Base-by-base conservation (phyloP, 78 protist genomes). In the Tieghemostelium lacteum region DNA sequence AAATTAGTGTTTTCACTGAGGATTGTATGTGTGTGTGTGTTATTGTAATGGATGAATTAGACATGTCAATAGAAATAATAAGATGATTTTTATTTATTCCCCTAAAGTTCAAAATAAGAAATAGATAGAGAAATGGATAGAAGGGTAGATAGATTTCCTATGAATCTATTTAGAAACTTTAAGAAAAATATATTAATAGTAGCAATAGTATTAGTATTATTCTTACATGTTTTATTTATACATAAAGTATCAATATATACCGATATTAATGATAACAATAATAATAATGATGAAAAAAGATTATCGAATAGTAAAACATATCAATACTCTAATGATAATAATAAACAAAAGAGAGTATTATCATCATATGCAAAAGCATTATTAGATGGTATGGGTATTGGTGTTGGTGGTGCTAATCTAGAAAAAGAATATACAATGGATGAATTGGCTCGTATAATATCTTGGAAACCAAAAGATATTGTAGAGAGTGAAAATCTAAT, bases 101-200 rank as follows among this genome's bases (percentile, higher is more conserved):
- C n/a, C n/a, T n/a, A n/a, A n/a, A n/a, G n/a, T n/a, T n/a, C n/a
- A n/a, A n/a, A n/a, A n/a, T n/a, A n/a, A n/a, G n/a, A n/a, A n/a
- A n/a, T n/a, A n/a, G n/a, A n/a, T n/a, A n/a, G n/a, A n/a, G n/a
- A n/a, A n/a, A n/a, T n/a, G n/a, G n/a, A n/a, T n/a, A n/a, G n/a
- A n/a, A n/a, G n/a, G n/a, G n/a, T n/a, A n/a, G n/a, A n/a, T n/a
- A n/a, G n/a, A n/a, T n/a, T n/a, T n/a, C n/a, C n/a, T n/a, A n/a
- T n/a, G n/a, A n/a, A n/a, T n/a, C n/a, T 45, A 45, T 45, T 45
- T 45, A 45, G 10, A 45, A 14, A 6, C 6, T 14, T 45, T 45
- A 75, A 75, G 63, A 75, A 49, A 24, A 75, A 75, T 75, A 2
- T 63, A 7, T 8, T 75, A 34, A 67, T 40, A 63, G 26, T 75